Conservation (phyloP, 1,284 basidiomycete genomes). For the Melampsora americana region DNA sequence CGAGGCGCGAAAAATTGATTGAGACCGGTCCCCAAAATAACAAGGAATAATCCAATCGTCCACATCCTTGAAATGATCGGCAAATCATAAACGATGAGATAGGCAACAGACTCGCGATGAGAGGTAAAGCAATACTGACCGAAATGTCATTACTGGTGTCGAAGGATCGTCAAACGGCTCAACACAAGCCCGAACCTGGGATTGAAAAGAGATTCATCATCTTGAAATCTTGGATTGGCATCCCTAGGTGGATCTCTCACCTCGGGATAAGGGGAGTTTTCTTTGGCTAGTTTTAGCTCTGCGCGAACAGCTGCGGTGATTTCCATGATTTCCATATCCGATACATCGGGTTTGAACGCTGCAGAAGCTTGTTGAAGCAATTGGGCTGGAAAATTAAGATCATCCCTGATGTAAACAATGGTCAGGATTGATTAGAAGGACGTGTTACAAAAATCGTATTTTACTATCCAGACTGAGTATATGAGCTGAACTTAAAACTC, state of each 20-base stretch:
- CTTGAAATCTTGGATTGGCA: neutral
- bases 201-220: too few species aligned
- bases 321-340: neutral
- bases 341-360: neutral
- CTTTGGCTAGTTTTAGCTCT: neutral
- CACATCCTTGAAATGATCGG: slow-evolving; percentile 18
- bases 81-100: too few species aligned
- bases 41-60: slow-evolving; percentile 37
- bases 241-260: neutral
- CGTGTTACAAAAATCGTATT: too few species aligned
- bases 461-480: too few species aligned
- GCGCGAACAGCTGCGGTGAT: neutral
- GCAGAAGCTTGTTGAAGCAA: neutral
- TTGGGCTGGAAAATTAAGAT: slow-evolving; percentile 4
- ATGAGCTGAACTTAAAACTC: neutral
- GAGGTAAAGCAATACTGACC: neutral
- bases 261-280: slow-evolving; percentile 13
- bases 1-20: slow-evolving; percentile 40
- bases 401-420: neutral
- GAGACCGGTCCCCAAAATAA: slow-evolving; percentile 28
- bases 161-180: neutral
- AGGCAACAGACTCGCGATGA: too few species aligned
- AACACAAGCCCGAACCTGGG: slow-evolving; percentile 4
- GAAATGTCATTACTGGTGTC: neutral
- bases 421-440: too few species aligned